Conservation (phyloP, 768 basidiomycete species). For the Rhodotorula babjevae region DNA sequence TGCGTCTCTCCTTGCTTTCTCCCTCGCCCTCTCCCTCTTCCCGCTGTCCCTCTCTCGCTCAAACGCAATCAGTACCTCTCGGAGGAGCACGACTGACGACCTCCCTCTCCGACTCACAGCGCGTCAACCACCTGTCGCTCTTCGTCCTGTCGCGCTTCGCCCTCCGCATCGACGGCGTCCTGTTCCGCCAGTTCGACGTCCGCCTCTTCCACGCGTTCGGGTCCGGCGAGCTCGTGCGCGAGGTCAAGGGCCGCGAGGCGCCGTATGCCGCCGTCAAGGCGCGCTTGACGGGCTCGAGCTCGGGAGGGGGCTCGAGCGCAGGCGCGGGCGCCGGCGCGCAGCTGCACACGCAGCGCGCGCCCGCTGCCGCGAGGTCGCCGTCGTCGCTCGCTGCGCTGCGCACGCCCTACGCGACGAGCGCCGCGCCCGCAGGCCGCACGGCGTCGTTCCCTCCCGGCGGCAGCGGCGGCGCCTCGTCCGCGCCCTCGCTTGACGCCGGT, state of each 20-base stretch:
- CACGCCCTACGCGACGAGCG: no score
- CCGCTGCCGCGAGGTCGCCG: neutral
- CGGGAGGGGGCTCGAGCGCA: no score
- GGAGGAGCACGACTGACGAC: neutral
- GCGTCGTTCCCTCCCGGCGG: no score
- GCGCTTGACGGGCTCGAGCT: constrained; percentile 1
- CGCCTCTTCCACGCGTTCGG: constrained; percentile 81
- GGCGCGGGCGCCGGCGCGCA: no score
- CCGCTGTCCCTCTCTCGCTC: neutral
- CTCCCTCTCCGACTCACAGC: constrained; percentile 52
- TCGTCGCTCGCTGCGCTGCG: no score
- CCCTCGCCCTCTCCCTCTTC: neutral
- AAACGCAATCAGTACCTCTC: no score
- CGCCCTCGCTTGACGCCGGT: neutral
- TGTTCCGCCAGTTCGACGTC: constrained; percentile 85
- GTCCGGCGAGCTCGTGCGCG: constrained; percentile 62
- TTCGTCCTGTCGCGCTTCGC: constrained; percentile 86
- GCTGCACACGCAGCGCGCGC: no score
- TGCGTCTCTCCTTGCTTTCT: constrained; percentile 50
- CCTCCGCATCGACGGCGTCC: constrained; percentile 88
- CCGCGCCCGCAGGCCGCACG: no score
- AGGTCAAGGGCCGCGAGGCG: constrained; percentile 85
- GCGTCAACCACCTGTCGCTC: constrained; percentile 93
- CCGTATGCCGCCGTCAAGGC: constrained; percentile 73
- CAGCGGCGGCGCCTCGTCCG: no score